Percentiles rank a stretch among this genome's conserved stretches.
Evolutionary conservation across 2,329 filamentous ascomycete species (phyloP).

Genomic region (Cytospora schulzeri): DNA sequence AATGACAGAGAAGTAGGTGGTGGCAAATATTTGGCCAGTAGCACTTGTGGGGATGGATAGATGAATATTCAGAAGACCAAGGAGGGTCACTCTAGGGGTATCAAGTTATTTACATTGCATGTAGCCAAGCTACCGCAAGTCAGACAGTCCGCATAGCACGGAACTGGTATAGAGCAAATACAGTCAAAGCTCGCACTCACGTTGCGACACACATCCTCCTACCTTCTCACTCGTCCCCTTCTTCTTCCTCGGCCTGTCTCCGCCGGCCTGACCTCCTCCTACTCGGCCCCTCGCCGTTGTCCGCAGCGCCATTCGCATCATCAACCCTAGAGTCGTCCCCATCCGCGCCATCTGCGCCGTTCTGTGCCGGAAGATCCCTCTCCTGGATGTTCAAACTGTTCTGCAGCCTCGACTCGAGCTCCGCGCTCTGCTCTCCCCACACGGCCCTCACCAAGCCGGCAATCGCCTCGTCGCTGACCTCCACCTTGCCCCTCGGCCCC

Average conservation of each 20-base stretch:
- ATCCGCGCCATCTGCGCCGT: constrained; percentile 29
- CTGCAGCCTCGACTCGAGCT: constrained; percentile 61
- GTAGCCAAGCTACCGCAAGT: constrained; percentile 11
- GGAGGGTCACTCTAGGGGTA: constrained; percentile 16
- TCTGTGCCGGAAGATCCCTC: constrained; percentile 27
- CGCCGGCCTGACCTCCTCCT: constrained; percentile 17
- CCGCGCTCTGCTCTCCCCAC: constrained; percentile 52
- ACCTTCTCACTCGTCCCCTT: constrained; percentile 6
- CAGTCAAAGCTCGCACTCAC: background rate
- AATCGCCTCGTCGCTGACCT: constrained; percentile 78
- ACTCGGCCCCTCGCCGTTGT: constrained; percentile 17
- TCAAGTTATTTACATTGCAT: constrained; percentile 15
- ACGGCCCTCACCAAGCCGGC: constrained; percentile 67
- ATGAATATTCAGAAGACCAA: background rate
- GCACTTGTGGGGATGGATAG: background rate
- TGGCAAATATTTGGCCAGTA: background rate
- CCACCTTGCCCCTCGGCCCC: constrained; percentile 81
- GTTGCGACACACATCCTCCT: constrained; percentile 1
- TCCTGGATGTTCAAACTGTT: constrained; percentile 60
- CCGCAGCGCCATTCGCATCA: constrained; percentile 1
- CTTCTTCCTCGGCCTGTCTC: constrained; percentile 11
- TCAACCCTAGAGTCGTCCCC: constrained; percentile 23
- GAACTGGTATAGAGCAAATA: constrained; percentile 1
- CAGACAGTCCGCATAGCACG: background rate
- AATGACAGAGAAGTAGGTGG: background rate